Evolutionary conservation across 192 early-diverging fungal species (phyloP), one percentile per base, ranked within the genome.

Genomic region (Dimargaris xerosporica): DNA sequence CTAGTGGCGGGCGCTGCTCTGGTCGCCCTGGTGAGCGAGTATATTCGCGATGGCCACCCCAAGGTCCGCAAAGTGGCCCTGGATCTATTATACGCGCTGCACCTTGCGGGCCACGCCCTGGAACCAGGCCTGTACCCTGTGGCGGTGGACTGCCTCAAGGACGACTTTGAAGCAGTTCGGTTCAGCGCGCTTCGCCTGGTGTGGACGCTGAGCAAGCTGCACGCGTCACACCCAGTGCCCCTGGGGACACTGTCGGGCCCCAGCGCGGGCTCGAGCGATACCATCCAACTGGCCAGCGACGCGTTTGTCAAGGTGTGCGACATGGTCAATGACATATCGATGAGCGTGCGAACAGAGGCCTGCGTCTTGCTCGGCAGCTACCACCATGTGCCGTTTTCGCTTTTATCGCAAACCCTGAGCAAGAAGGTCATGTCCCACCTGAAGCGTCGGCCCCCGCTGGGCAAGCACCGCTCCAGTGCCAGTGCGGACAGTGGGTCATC

Each of bases 261-360:
- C 7, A 72, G 71, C 56, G 59, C 58, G 44, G 48, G 48, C 30
- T 52, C 28, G 13, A 26, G 52, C 29, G 72, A 73, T 50, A 62
- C 55, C 29, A 67, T 73, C 51, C 63, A 79, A 15, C 62, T 84
- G 15, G 71, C 82, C 5, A 82, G 89, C 62, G 87, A 91, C 67
- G 85, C 89, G 23, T 89, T 91, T 66, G 75, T 85, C 31, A 81
- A 82, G 69, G 72, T 85, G n/a, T 91, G 89, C 65, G 87, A 91
- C 66, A 81, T 89, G 77, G 79, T 89, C 43, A 87, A 86, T 61
- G 89, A 91, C 65, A 71, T 74, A 39, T 82, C 82, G 3, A 76
- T 86, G 53, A 66, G 69, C 12, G 78, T 91, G 41, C 77, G 89
- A 13, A 83, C 84, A 54, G 86, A 86, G 64, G 89, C 89, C 1